Base-by-base conservation (phyloP, 1,284 basidiomycete species). In the Heterobasidion irregulare region DNA sequence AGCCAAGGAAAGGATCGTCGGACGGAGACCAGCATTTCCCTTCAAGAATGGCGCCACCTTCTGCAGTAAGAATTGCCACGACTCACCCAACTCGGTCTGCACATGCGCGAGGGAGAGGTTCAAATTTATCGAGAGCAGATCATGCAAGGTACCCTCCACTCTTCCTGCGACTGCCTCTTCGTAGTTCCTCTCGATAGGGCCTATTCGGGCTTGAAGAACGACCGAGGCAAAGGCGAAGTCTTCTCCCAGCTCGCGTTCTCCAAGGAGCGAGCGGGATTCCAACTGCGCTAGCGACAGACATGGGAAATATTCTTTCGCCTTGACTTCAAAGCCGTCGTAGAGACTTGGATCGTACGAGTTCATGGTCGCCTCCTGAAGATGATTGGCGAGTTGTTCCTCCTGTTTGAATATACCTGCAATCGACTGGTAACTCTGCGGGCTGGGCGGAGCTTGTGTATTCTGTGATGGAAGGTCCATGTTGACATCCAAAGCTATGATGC, bases 21-120 rank as follows among this genome's bases (percentile, higher is more conserved):
- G 72, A 26, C 87, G 74, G 13, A 84, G 75, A 6, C 73, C 60
- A 1, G 64, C 60, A 57, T 88, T 81, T 5, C 77, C 79, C 34
- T 86, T 79, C 16, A 90, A 69, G 68, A 83, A 86, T 0, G 86
- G 80, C 8, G 81, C 71, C 2, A 81, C 73, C 58, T 84, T 79
- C 46, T 83, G 81, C 36, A 94, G 71, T 46, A 96, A 69, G 52
- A 78, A 77, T 50, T 85, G 83, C 90, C 92, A 96, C 2, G 92
- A 82, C 56, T 91, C 83, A 0, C 86, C 82, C 49, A 93, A 74
- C 1, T 81, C 73, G 3, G 81, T 81, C 67, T 94, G 89, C 1
- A 89, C 79, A 62, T 95, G 88, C 35, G 92, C 77, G 47, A 95
- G 72, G 0, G 92, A 94, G 61, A 94, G 80, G 66, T 94, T 92